These are phyloP conservation scores for Melanomma pulvis-pyrius DNA, from an alignment of 495 filamentous ascomycete species.

Conservation along the genomic window DNA sequence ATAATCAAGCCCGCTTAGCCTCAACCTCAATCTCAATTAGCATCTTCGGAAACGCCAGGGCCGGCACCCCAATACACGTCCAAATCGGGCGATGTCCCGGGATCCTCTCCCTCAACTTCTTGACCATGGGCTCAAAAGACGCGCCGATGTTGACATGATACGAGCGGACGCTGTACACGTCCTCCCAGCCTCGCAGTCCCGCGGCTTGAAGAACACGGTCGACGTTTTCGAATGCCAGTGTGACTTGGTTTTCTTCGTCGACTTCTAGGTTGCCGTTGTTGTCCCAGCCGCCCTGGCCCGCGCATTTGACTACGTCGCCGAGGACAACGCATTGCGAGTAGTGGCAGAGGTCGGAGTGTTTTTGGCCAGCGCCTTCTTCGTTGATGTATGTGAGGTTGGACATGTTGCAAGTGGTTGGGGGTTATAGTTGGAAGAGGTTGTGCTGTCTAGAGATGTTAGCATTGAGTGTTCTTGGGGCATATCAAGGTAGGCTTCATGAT, in stretches of 20 bases:
- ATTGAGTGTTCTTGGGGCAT: neutral
- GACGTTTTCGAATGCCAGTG: slow-evolving; percentile 37
- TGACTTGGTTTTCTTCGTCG: slow-evolving; percentile 25
- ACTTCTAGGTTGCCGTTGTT: slow-evolving; percentile 9
- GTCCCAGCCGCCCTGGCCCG: slow-evolving; percentile 42
- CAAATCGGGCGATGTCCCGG: slow-evolving; percentile 36
- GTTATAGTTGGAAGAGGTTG: neutral
- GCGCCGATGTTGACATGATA: slow-evolving; percentile 30
- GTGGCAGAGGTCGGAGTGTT: slow-evolving; percentile 3
- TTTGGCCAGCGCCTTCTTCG: neutral
- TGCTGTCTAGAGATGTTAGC: neutral
- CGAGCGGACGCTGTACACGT: slow-evolving; percentile 29
- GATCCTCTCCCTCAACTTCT: slow-evolving; percentile 26
- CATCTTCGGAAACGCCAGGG: slow-evolving; percentile 34
- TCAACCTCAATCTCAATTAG: slow-evolving; percentile 39
- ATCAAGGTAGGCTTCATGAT: neutral
- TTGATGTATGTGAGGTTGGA: neutral
- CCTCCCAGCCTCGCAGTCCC: slow-evolving; percentile 27
- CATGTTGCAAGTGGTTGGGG: neutral
- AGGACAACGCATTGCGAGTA: slow-evolving; percentile 36
- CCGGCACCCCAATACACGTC: slow-evolving; percentile 26
- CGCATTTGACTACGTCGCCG: slow-evolving; percentile 19
- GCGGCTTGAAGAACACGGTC: slow-evolving; percentile 27
- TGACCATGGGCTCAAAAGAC: slow-evolving; percentile 16
- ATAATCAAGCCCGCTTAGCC: slow-evolving; percentile 7